Evolutionary conservation across 495 filamentous ascomycete species (phyloP), one percentile per base, ranked within the genome.

Genomic region (Aspergillus ostianus): DNA sequence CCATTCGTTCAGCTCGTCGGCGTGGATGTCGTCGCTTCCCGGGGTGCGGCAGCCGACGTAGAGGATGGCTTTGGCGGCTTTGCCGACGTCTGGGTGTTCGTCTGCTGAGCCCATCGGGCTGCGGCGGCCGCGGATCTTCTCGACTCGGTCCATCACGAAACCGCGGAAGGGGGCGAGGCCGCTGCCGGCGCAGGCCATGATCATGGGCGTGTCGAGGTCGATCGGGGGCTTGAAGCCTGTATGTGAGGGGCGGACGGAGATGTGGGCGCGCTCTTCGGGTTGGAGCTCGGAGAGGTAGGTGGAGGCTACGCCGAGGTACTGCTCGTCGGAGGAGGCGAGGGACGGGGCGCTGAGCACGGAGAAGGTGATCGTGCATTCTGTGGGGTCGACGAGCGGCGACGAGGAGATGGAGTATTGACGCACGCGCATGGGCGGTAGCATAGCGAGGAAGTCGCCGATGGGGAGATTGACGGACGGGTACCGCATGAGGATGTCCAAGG

Each of bases 391-490:
- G 2, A 86, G 78, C 0, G 89, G 89, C 0, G 89, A 91, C 0
- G 89, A 91, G 17, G 89, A 92, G 72, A 93, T 91, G 44, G 84
- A 89, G 70, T 92, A 93, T 67, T 90, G 87, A 13, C 90, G 83
- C 17, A 87, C 80, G 20, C 87, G 86, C 82, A 93, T 87, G 0
- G 88, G 88, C 0, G 87, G 87, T 0, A 91, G 82, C 74, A 90
- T 85, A 19, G 80, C 71, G 20, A 92, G 82, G 75, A 87, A 91
- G 19, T 78, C 67, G 23, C 79, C 79, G 41, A 92, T 77, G 0
- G 87, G 75, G 0, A 90, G 69, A 2, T 78, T 66, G 57, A 87
- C 73, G 8, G 74, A 64, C 0, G 84, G 75, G 67, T 84, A 85
- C 27, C 76, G 75, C 58, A 85, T 83, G 2, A 91, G 78, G 3